Base-by-base conservation (phyloP, 2,329 filamentous ascomycete genomes). In the Exophiala xenobiotica region DNA sequence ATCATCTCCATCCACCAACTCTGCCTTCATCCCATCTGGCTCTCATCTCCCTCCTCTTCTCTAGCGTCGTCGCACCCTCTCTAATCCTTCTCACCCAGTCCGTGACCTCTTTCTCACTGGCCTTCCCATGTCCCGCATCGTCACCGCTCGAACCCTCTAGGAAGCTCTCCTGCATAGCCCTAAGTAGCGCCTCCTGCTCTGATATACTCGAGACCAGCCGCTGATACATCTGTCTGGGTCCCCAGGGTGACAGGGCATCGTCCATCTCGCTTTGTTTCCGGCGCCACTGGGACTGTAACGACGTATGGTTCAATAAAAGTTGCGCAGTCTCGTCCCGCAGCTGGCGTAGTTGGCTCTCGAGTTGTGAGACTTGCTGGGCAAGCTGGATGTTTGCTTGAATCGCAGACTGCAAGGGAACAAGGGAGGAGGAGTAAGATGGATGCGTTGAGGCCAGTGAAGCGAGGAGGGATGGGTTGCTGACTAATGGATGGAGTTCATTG, bases 21-120 rank as follows among this genome's bases (percentile, higher is more conserved):
- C 92, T 79, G 19, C 92, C 90, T 71, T 97, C 92, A 67, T 97
- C 93, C 93, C 93, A 97, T 62, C 93, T 80, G 64, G 90, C 87
- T 70, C 91, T 95, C 60, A 89, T 81, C 74, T 97, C 93, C 65
- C 86, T 83, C 51, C 93, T 79, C 47, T 91, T 75, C 65, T 93
- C 95, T 56, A 86, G 85, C 51, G 87, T 74, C 61, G 87, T 87
- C 66, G 85, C 88, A 7, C 87, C 88, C 61, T 92, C 90, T 61
- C 90, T 79, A 58, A 95, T 87, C 63, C 87, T 75, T 63, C 85
- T 79, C 16, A 96, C 82, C 83, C 93, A 97, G 54, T 97, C 92
- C 1, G 78, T 76, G 20, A 87, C 83, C 71, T 97, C 93, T 65
- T 88, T 82, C 72, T 96, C 91, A 19, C 80, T 84, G 2, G 86